Conservation (phyloP, 768 basidiomycete species). For the Coprinopsis sp. region DNA sequence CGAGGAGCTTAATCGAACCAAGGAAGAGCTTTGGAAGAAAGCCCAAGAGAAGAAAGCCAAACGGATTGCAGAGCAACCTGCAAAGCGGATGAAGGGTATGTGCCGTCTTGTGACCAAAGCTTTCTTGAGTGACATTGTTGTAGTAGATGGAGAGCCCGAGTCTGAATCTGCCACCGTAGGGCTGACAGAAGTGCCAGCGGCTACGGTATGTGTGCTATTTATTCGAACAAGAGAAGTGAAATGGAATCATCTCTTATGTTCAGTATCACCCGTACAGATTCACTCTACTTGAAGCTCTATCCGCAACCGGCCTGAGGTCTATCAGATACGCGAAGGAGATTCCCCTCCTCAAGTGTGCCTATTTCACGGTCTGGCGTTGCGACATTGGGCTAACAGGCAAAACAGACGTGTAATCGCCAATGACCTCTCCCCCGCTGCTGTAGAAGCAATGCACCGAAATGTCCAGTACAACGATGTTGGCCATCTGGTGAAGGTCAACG, state of each 20-base stretch:
- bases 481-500: conserved; percentile 64
- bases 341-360: conserved; percentile 73
- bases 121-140: not conserved
- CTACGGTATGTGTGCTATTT: too few relatives aligned
- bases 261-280: conserved; percentile 62
- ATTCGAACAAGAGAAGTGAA: not conserved
- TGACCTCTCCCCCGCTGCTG: conserved; percentile 80
- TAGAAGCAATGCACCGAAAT: conserved; percentile 82
- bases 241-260: conserved; percentile 5
- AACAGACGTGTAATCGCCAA: conserved; percentile 91
- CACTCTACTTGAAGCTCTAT: conserved; percentile 86
- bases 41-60: conserved; percentile 45
- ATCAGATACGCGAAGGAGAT: conserved; percentile 99
- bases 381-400: conserved; percentile 6
- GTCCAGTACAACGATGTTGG: conserved; percentile 75
- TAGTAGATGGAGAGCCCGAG: not conserved
- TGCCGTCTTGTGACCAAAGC: not conserved
- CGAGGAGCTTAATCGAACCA: conserved; percentile 59
- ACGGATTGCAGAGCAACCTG: conserved; percentile 27
- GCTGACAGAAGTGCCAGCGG: too few relatives aligned
- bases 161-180: too few relatives aligned
- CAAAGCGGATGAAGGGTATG: conserved; percentile 45
- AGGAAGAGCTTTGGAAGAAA: conserved; percentile 56
- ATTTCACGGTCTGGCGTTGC: not conserved
- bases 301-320: conserved; percentile 91